Conservation (phyloP, 345 rosid genomes). For the Boechera stricta region DNA sequence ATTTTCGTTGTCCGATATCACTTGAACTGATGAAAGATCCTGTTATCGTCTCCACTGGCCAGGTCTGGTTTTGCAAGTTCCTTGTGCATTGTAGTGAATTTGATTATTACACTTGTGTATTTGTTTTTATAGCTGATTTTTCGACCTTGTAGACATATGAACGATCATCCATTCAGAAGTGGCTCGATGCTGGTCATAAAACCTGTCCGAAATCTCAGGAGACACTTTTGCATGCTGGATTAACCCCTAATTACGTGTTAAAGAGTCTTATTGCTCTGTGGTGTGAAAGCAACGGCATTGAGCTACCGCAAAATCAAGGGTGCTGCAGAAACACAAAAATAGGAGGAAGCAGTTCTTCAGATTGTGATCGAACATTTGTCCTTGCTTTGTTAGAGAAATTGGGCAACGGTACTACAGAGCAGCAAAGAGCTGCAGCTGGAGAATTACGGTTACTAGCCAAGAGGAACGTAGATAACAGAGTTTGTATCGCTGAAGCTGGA, state of each 20-base stretch:
- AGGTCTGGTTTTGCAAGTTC: constrained; percentile 56
- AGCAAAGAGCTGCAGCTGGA: constrained; percentile 94
- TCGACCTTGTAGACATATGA: constrained; percentile 82
- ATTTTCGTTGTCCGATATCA: constrained; percentile 97
- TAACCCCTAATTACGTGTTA: constrained; percentile 90
- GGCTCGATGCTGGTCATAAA: constrained; percentile 97
- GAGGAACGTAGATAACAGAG: constrained; percentile 93
- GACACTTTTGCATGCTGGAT: constrained; percentile 80
- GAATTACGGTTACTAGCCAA: constrained; percentile 94
- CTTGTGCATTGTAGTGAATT: constrained; percentile 19
- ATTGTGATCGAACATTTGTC: constrained; percentile 84
- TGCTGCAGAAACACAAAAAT: constrained; percentile 56
- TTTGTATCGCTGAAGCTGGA: constrained; percentile 93
- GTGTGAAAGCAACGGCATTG: constrained; percentile 96
- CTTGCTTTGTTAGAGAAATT: constrained; percentile 64
- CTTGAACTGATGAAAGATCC: constrained; percentile 99
- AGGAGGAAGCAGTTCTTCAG: constrained; percentile 66
- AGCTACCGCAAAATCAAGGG: constrained; percentile 83
- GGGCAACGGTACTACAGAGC: constrained; percentile 66
- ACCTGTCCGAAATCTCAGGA: constrained; percentile 99
- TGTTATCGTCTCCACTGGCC: constrained; percentile 97
- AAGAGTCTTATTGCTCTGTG: constrained; percentile 92
- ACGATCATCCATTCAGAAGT: constrained; percentile 92
- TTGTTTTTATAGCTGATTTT: constrained; percentile 32
- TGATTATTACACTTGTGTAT: not conserved